phyloP scores from a whole-genome alignment of 768 basidiomycete species.

The Auricularia sp. region DNA sequence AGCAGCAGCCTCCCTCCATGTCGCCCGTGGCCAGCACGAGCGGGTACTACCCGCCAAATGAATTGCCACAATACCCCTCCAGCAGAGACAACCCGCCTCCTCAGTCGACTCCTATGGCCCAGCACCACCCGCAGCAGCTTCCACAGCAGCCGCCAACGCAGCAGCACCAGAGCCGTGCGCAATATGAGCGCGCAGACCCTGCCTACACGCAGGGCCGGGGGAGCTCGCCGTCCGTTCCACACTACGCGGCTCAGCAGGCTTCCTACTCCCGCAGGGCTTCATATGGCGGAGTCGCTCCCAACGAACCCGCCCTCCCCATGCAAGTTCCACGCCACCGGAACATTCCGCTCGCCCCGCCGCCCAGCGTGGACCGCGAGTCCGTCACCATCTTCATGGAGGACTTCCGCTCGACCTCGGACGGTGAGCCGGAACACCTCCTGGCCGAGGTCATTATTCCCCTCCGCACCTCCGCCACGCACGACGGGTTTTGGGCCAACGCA shows the following conservation, averaged over 20 bases:
- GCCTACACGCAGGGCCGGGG: background rate
- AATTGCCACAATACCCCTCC: background rate
- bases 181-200: background rate
- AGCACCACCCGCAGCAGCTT: background rate
- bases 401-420: conserved; percentile 29
- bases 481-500: conserved; percentile 65
- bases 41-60: background rate
- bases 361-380: conserved; percentile 29
- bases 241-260: background rate
- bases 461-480: conserved; percentile 35
- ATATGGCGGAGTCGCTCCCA: background rate
- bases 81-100: background rate
- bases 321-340: background rate
- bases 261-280: background rate
- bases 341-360: background rate
- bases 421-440: conserved; percentile 44
- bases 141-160: background rate
- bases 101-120: background rate
- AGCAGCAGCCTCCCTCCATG: background rate
- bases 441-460: conserved; percentile 60
- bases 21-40: conserved; percentile 1
- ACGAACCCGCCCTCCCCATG: background rate
- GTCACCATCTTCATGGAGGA: conserved; percentile 64
- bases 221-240: background rate
- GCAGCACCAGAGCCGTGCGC: background rate